phyloP scores from a whole-genome alignment of 345 rosid species.

The Mallotus nudiflorus region DNA sequence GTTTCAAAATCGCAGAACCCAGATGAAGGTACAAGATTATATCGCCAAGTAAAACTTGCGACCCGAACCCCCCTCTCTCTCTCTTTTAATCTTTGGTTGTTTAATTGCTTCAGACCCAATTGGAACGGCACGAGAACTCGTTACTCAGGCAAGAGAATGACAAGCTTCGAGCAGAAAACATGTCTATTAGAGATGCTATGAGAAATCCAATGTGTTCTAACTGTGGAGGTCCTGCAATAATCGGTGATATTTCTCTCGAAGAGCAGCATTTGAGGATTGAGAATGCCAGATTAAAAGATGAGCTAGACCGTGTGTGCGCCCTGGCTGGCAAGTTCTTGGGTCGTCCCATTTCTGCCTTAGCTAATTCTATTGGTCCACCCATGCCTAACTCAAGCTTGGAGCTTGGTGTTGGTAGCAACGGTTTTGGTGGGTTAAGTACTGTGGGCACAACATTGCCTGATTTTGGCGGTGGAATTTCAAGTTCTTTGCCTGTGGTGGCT shows the following conservation, averaged over 20 bases:
- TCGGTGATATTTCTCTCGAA: constrained; percentile 77
- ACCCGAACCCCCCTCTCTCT: too few species aligned
- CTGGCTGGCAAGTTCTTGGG: constrained; percentile 91
- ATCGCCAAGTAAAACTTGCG: not conserved
- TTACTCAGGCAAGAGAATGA: constrained; percentile 85
- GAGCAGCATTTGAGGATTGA: constrained; percentile 90
- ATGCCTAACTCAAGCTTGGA: constrained; percentile 76
- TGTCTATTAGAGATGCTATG: constrained; percentile 92
- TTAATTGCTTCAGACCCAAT: constrained; percentile 57
- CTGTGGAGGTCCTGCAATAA: constrained; percentile 88
- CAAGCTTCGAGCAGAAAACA: constrained; percentile 82
- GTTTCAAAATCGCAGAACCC: constrained; percentile 97
- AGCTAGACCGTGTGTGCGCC: constrained; percentile 78
- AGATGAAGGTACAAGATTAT: constrained; percentile 65
- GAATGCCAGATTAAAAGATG: constrained; percentile 82
- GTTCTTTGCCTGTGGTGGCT: constrained; percentile 33
- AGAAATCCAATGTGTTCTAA: constrained; percentile 80
- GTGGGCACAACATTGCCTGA: constrained; percentile 49
- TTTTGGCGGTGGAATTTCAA: constrained; percentile 52
- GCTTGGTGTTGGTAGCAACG: constrained; percentile 74
- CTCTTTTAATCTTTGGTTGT: too few species aligned
- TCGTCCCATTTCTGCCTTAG: constrained; percentile 58
- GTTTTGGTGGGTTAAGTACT: constrained; percentile 44
- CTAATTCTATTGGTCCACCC: constrained; percentile 38
- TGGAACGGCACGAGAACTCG: constrained; percentile 88